Conservation (phyloP, 2,329 filamentous ascomycete genomes). For the Ophiocordyceps polyrhachis-furcata region DNA sequence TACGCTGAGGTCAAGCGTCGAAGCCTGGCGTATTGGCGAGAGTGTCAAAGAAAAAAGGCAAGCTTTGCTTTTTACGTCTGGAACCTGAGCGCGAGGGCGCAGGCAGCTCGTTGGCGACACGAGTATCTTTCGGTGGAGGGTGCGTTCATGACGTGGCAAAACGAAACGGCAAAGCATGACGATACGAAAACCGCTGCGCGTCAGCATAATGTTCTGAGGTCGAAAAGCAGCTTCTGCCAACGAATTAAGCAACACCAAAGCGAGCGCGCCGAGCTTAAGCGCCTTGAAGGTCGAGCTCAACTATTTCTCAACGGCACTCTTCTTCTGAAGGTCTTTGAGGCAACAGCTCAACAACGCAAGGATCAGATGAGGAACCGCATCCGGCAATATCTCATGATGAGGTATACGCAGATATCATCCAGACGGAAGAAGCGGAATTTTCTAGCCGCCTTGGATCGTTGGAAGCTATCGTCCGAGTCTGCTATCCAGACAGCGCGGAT, state of each 20-base stretch:
- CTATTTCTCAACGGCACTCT: constrained; percentile 14
- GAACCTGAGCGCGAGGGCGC: constrained; percentile 14
- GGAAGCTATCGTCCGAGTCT: constrained; percentile 7
- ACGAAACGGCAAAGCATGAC: constrained; percentile 1
- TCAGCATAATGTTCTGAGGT: background rate
- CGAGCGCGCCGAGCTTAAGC: constrained; percentile 5
- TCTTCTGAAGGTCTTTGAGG: constrained; percentile 10
- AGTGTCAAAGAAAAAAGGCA: constrained; percentile 6
- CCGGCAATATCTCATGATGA: constrained; percentile 15
- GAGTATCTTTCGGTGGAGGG: constrained; percentile 13
- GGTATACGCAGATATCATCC: constrained; percentile 16
- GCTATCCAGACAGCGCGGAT: constrained; percentile 4
- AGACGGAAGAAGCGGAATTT: constrained; percentile 14
- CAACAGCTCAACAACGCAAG: constrained; percentile 8
- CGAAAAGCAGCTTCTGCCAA: constrained; percentile 3
- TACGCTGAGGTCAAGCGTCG: constrained; percentile 10
- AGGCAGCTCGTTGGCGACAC: constrained; percentile 15
- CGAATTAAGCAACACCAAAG: constrained; percentile 3
- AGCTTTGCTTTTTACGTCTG: constrained; percentile 11
- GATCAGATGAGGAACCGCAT: constrained; percentile 11
- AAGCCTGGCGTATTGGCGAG: constrained; percentile 8
- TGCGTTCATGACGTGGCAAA: constrained; percentile 13
- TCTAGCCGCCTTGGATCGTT: constrained; percentile 12
- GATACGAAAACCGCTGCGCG: background rate
- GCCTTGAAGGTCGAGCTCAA: constrained; percentile 9